phyloP scores from a whole-genome alignment of 2,329 filamentous ascomycete species.

The Tolypocladium nubicola region DNA sequence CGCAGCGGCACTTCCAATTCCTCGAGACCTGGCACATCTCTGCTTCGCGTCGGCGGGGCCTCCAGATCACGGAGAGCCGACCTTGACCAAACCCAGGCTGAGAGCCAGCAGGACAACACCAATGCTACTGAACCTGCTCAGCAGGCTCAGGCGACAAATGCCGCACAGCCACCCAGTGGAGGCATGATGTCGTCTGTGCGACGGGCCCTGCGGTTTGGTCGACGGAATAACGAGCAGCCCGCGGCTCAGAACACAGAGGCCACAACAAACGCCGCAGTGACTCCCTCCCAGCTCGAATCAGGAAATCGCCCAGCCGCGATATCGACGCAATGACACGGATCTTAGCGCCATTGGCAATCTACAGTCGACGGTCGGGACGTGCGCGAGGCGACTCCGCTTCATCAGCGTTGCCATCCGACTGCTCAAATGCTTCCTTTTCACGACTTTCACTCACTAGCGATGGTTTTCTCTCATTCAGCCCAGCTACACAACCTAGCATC shows the following conservation, averaged over 20 bases:
- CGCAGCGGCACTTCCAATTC: constrained; percentile 8
- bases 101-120: constrained; percentile 4
- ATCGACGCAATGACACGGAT: constrained; percentile 2
- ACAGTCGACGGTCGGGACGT: no score
- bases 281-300: constrained; percentile 37
- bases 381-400: no score
- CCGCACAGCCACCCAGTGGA: constrained; percentile 1
- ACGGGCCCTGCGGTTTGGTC: constrained; percentile 20
- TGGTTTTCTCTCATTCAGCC: constrained; percentile 18
- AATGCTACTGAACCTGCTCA: background rate
- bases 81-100: background rate
- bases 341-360: background rate
- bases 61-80: constrained; percentile 1
- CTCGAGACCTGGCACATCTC: background rate
- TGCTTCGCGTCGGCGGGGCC: background rate
- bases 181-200: constrained; percentile 22
- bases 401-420: background rate
- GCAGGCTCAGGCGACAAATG: background rate
- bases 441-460: constrained; percentile 13
- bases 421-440: background rate
- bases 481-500: constrained; percentile 5
- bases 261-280: constrained; percentile 16
- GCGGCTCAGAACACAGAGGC: constrained; percentile 5
- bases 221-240: constrained; percentile 12
- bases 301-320: constrained; percentile 20